Evolutionary conservation across 352 stramenopile species (phyloP), one percentile per base, ranked within the genome.

Genomic region (Phytophthora pini): DNA sequence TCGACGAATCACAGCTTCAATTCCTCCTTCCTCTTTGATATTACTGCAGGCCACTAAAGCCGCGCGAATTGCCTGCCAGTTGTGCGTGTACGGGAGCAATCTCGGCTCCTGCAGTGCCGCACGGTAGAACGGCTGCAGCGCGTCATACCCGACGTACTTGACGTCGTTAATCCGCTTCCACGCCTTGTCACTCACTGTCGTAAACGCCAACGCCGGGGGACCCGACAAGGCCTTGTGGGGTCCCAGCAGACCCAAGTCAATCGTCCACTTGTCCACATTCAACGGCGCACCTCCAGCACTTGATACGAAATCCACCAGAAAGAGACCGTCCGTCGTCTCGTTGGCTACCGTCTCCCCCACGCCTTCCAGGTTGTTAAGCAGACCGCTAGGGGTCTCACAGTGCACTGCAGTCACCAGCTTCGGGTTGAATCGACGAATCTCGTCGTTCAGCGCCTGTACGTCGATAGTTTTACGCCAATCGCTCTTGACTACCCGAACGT

Each of bases 301-400:
- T 26, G 76, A 87, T 24, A 87, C 78, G 55, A 87, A 84, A 48
- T 83, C 78, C 29, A 87, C 78, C 12, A 87, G 60, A 48, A 87
- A 80, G 17, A 87, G 71, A 22, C 78, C 72, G 58, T 82, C 72
- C 11, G 75, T 81, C 26, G 78, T 84, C 48, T 84, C 54, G 10
- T 74, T 61, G 3, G 64, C 71, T 38, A 87, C 61, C 1, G 61
- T 60, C 10, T 77, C 67, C n/a, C 78, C 78, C 11, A 87, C 72
- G 3, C 67, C 73, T 50, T 76, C 59, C 20, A 84, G 55, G 20
- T 67, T 49, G 54, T 87, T 87, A 3, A 87, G 48, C 15, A 87
- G 12, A 6, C 78, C 78, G 10, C 75, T 82, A 3, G 75, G 78
- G 24, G 78, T 87, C 50, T 87, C 78, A 47, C 78, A 87, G 61